Evolutionary conservation across 2,329 filamentous ascomycete species (phyloP).

Genomic region (Aspergillus nomiae): DNA sequence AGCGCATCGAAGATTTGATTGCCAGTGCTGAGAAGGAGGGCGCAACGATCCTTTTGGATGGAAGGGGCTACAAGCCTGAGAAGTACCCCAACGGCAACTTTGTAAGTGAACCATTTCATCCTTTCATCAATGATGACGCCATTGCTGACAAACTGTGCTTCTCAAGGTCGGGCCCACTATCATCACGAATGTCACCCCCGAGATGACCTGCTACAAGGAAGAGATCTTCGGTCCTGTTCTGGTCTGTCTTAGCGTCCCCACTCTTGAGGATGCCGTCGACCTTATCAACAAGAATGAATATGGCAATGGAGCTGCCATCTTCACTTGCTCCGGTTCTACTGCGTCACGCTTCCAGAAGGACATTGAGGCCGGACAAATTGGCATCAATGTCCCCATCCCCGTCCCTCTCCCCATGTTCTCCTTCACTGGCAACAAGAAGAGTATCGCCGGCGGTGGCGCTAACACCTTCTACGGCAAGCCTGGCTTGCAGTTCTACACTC

Average conservation of each 20-base stretch:
- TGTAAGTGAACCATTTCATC: constrained; percentile 44
- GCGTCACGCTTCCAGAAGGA: constrained; percentile 65
- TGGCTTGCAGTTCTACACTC: constrained; percentile 92
- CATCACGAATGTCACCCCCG: constrained; percentile 64
- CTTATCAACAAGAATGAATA: constrained; percentile 69
- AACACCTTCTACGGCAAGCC: constrained; percentile 95
- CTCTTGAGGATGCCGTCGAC: constrained; percentile 63
- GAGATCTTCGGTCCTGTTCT: constrained; percentile 70
- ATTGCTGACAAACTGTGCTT: constrained; percentile 3
- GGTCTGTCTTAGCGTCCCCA: constrained; percentile 61
- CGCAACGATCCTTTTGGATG: constrained; percentile 65
- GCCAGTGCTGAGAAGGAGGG: constrained; percentile 64
- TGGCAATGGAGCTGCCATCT: constrained; percentile 68
- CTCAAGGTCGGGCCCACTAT: constrained; percentile 63
- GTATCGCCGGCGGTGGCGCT: constrained; percentile 84
- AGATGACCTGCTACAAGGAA: constrained; percentile 68
- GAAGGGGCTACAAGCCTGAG: constrained; percentile 60
- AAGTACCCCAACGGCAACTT: constrained; percentile 70
- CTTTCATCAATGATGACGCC: constrained; percentile 5
- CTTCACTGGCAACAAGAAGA: constrained; percentile 79
- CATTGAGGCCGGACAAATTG: constrained; percentile 67
- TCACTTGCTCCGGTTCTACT: constrained; percentile 63
- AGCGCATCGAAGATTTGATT: constrained; percentile 65
- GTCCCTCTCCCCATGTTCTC: constrained; percentile 65
- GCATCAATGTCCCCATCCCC: constrained; percentile 68